Conservation (phyloP, 2,329 filamentous ascomycete genomes). For the Talaromyces sp. region DNA sequence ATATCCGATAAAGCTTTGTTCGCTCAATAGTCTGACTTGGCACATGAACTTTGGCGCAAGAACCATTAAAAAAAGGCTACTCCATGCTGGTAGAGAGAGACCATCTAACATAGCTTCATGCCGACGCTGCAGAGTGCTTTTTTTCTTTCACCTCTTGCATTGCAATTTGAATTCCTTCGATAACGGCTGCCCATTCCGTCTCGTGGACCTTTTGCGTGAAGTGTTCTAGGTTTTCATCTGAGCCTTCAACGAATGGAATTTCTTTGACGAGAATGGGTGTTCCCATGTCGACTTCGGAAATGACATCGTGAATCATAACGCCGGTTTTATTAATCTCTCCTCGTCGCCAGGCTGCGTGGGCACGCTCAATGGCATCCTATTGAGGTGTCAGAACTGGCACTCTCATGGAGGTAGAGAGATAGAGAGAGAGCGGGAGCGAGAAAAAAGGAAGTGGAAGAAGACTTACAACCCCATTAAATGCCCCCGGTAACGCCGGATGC, state of each 20-base stretch:
- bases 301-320: conserved; percentile 86
- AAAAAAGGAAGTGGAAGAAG: background rate
- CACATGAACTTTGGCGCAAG: too few relatives aligned
- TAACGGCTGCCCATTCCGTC: conserved; percentile 73
- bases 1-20: background rate
- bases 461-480: conserved; percentile 66
- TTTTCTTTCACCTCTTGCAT: conserved; percentile 27
- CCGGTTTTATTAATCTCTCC: conserved; percentile 66
- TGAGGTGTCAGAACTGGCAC: background rate
- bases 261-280: conserved; percentile 66
- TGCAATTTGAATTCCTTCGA: conserved; percentile 57
- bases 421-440: background rate
- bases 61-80: background rate
- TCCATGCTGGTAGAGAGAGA: background rate
- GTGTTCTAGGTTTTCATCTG: conserved; percentile 60
- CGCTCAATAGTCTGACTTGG: background rate
- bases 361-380: conserved; percentile 67
- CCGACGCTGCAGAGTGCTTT: conserved; percentile 5
- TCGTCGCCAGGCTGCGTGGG: conserved; percentile 67
- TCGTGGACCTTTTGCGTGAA: conserved; percentile 70
- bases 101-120: background rate
- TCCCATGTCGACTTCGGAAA: conserved; percentile 74
- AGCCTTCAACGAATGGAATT: conserved; percentile 57
- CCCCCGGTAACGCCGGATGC: conserved; percentile 69
- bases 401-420: background rate